Conservation (phyloP, 768 basidiomycete species). For the Antrodiella citrinella region DNA sequence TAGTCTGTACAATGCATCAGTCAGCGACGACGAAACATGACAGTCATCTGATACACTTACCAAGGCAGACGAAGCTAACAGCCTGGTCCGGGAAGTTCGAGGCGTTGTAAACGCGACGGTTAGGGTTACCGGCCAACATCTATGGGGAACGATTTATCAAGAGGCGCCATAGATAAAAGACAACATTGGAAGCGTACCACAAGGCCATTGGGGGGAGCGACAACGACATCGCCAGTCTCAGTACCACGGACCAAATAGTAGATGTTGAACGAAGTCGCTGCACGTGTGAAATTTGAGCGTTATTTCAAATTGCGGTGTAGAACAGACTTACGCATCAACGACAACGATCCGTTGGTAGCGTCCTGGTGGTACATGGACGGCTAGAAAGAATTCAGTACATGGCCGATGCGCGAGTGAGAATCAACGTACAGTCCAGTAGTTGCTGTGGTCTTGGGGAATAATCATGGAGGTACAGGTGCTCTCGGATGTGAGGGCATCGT, state of each 20-base stretch:
- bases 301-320: not conserved
- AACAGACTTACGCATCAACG: slow-evolving; percentile 8
- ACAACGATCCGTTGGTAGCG: slow-evolving; percentile 8
- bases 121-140: slow-evolving; percentile 12
- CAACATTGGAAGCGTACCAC: slow-evolving; percentile 1
- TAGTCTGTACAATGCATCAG: slow-evolving; percentile 8
- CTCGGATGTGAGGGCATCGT: slow-evolving; percentile 3
- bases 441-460: slow-evolving; percentile 11
- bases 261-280: slow-evolving; percentile 12
- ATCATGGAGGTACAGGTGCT: slow-evolving; percentile 7
- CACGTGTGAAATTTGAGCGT: not conserved
- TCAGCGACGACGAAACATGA: not conserved
- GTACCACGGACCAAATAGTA: slow-evolving; percentile 10
- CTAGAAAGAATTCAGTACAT: slow-evolving; percentile 1
- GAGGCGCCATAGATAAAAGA: no score
- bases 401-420: not conserved
- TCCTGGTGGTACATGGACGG: slow-evolving; percentile 10
- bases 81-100: slow-evolving; percentile 10
- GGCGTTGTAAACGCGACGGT: slow-evolving; percentile 11
- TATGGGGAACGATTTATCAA: slow-evolving; percentile 1
- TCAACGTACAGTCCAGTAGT: slow-evolving; percentile 13
- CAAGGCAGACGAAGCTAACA: slow-evolving; percentile 12
- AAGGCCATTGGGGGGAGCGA: slow-evolving; percentile 11
- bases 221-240: slow-evolving; percentile 8
- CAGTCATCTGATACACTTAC: slow-evolving; percentile 7